Evolutionary conservation across 495 filamentous ascomycete species (phyloP).

Genomic region (Monascus purpureus): DNA sequence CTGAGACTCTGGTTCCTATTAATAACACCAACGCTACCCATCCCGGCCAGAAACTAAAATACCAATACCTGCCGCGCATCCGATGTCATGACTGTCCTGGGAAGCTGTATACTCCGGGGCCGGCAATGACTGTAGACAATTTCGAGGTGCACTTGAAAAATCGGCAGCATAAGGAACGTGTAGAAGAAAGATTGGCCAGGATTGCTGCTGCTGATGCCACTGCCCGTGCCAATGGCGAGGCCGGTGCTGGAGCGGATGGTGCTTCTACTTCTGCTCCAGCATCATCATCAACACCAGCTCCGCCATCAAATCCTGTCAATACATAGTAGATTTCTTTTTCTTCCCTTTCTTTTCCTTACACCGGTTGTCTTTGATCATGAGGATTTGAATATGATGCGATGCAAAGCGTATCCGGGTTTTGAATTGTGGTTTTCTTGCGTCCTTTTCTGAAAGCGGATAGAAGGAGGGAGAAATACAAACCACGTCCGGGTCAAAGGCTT

Average conservation of each 20-base stretch:
- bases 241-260: constrained; percentile 1
- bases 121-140: constrained; percentile 69
- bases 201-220: constrained; percentile 4
- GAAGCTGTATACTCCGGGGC: constrained; percentile 82
- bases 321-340: too few relatives aligned
- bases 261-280: neutral
- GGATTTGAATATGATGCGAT: neutral
- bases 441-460: too few relatives aligned
- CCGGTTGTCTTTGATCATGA: neutral
- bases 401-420: neutral
- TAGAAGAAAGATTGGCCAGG: constrained; percentile 39
- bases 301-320: too few relatives aligned
- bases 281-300: neutral
- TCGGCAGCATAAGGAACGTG: constrained; percentile 57
- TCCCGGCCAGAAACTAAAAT: constrained; percentile 41
- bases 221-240: constrained; percentile 7
- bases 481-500: too few relatives aligned
- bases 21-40: constrained; percentile 33
- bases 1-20: constrained; percentile 42
- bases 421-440: too few relatives aligned
- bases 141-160: constrained; percentile 87
- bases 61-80: constrained; percentile 70
- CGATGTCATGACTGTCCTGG: constrained; percentile 83
- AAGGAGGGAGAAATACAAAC: too few relatives aligned
- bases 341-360: neutral